These are phyloP conservation scores for Eudorina sp. DNA, from an alignment of 139 green algal species.

Conservation along the genomic window DNA sequence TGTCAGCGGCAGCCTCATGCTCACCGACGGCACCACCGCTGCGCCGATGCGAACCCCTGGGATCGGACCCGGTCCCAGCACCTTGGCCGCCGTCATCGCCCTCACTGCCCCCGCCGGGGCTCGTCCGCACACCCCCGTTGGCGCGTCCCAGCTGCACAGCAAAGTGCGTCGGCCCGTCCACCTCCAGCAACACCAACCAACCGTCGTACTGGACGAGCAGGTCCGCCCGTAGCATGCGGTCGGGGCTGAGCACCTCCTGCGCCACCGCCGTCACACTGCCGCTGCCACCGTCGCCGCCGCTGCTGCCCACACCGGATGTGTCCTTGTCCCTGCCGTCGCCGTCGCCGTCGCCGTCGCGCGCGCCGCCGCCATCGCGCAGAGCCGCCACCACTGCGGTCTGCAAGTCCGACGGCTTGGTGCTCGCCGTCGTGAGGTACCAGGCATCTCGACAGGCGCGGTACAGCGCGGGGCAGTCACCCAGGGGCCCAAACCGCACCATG, in stretches of 20 bases:
- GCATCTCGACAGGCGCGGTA: conserved; percentile 6
- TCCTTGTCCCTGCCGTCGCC: not conserved
- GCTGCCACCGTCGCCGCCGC: not conserved
- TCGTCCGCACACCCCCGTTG: no score
- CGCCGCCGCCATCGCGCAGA: not conserved
- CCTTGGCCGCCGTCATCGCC: no score
- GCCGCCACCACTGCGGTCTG: not conserved
- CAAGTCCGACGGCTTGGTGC: not conserved
- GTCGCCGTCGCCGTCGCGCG: not conserved
- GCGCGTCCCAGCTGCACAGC: not conserved
- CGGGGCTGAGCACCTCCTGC: conserved; percentile 24
- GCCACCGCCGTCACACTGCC: not conserved
- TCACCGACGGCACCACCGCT: no score
- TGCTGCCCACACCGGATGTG: not conserved
- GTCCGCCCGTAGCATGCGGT: conserved; percentile 14
- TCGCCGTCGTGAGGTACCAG: conserved; percentile 9
- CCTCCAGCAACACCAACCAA: conserved; percentile 36
- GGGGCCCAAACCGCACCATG: conserved; percentile 28
- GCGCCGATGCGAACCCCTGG: no score
- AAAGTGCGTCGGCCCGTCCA: conserved; percentile 35
- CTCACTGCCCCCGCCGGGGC: no score
- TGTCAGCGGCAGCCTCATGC: no score
- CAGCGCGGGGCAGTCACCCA: not conserved
- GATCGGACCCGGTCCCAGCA: no score
- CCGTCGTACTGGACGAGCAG: conserved; percentile 7